Conservation (phyloP, 306 rosid genomes). For the Gynostemma pentaphyllum region DNA sequence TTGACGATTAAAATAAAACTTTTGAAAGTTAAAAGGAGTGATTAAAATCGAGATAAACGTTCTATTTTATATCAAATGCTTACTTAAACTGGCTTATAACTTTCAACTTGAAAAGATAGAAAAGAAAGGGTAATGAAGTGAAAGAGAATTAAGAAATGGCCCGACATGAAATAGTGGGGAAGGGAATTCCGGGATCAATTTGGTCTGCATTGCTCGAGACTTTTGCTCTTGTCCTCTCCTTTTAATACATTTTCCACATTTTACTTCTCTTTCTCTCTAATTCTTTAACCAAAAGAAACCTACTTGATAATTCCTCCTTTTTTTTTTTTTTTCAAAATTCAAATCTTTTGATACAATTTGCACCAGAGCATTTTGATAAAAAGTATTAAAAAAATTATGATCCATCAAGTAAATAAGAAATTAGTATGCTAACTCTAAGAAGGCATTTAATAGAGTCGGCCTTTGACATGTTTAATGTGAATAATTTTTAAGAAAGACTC, state of each 20-base stretch:
- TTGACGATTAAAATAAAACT: no score
- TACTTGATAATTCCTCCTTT: background rate
- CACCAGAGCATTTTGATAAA: background rate
- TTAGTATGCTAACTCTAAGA: background rate
- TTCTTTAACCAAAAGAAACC: constrained; percentile 1
- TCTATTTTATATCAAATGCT: background rate
- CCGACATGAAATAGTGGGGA: constrained; percentile 78
- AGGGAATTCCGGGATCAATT: constrained; percentile 35
- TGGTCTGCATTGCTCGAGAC: constrained; percentile 58
- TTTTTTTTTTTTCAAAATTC: background rate
- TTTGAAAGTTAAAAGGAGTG: no score
- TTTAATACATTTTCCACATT: constrained; percentile 34
- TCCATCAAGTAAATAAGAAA: background rate
- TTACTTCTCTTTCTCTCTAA: constrained; percentile 17
- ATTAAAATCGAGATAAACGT: no score
- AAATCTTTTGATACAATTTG: background rate
- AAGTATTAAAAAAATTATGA: background rate
- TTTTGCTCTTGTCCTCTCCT: constrained; percentile 30
- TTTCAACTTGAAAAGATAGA: background rate
- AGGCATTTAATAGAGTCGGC: background rate
- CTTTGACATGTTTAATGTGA: no score
- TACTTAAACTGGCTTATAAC: background rate
- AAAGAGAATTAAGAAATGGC: constrained; percentile 24
- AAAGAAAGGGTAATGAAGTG: constrained; percentile 13
- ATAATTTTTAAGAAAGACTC: no score